Conservation (phyloP, 106 monocot species). For the Apostasia ramifera region DNA sequence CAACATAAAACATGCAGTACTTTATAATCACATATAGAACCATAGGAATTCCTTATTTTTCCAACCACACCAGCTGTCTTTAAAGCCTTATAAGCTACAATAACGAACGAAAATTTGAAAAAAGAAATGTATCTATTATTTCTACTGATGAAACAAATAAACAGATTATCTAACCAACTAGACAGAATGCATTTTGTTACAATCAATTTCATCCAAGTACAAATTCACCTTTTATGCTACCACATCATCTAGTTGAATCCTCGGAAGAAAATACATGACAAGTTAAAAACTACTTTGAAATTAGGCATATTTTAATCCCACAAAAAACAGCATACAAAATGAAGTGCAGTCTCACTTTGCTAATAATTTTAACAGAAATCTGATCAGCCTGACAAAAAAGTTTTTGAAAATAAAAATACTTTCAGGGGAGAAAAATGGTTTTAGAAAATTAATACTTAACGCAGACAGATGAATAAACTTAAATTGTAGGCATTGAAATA, state of each 20-base stretch:
- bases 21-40: too few relatives aligned
- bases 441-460: neutral
- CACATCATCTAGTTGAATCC: neutral
- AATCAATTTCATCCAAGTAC: too few relatives aligned
- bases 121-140: too few relatives aligned
- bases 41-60: too few relatives aligned
- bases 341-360: neutral
- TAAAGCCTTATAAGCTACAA: too few relatives aligned
- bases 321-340: neutral
- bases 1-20: too few relatives aligned
- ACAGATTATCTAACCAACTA: too few relatives aligned
- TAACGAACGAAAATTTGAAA: too few relatives aligned
- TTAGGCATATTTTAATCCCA: neutral
- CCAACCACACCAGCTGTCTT: too few relatives aligned
- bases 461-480: neutral
- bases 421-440: neutral
- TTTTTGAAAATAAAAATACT: too few relatives aligned
- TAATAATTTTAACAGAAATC: neutral
- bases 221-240: neutral
- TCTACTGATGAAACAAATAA: too few relatives aligned
- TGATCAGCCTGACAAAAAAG: neutral
- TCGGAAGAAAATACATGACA: neutral
- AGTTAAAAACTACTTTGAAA: neutral
- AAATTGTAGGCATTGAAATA: neutral
- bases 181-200: too few relatives aligned